Base-by-base conservation (phyloP, 352 stramenopile species). In the Pythium apleroticum region DNA sequence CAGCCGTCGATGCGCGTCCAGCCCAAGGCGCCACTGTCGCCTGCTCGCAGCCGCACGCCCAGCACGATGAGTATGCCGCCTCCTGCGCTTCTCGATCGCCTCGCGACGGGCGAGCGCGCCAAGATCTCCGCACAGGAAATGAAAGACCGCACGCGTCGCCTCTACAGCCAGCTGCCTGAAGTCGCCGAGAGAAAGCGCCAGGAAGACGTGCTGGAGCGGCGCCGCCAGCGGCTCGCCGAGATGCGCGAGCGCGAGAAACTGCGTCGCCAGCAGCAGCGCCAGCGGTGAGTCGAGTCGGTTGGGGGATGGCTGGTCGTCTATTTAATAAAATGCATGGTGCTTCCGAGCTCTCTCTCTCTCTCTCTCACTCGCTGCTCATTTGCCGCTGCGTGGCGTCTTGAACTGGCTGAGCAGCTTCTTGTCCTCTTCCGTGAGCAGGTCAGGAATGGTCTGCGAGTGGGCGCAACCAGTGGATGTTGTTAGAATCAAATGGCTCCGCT, bases 161-260 rank as follows among this genome's bases (percentile, higher is more conserved):
- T 89, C 31, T 93, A 92, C 60, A 75, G 84, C 43, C 69, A 91
- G 58, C 65, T 93, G 0, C 86, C 83, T 0, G 86, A 93, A 66
- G 81, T 93, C 37, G 63, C 91, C 12, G 83, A 92, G 69, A 73
- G 72, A 11, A 88, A 88, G 60, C 78, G 81, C 9, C 81, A 93
- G 56, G 80, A 93, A 41, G 83, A 95, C 65, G 67, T 90, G 19
- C 66, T 91, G 56, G 74, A 72, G 24, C 66, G 78, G n/a, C 80
- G 86, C 20, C 80, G 80, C 45, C 60, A 92, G 57, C 82, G 83
- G 22, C 74, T 91, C 15, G 35, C 83, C 30, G 78, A 92, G 57
- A 55, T 95, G 45, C 78, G 81, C 14, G 74, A 91, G 27, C 74
- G 91, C 45, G 84, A 92, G 66, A 88, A 89, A 74, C 80, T 90